A percentile compares a stretch with the other conserved stretches of the same genome.
Conservation (phyloP, 2,329 filamentous ascomycete species). For the Beauveria caledonica region DNA sequence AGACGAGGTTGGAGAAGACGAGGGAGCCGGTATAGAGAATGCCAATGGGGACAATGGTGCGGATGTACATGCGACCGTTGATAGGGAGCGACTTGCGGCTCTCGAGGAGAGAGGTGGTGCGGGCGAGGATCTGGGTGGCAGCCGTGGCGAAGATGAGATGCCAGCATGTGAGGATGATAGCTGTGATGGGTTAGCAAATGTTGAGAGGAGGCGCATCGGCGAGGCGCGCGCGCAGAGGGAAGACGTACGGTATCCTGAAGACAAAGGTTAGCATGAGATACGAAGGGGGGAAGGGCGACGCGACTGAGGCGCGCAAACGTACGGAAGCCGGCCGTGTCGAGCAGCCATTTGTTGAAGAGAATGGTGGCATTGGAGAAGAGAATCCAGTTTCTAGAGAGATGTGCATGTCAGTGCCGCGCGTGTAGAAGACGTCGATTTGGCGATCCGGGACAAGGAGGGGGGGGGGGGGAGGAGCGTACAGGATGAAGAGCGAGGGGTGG, state of each 20-base stretch:
- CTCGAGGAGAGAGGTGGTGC: constrained; percentile 55
- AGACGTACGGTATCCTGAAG: constrained; percentile 27
- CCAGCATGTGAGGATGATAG: constrained; percentile 58
- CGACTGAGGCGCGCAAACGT: constrained; percentile 29
- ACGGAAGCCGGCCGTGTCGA: constrained; percentile 69
- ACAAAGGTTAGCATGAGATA: background rate
- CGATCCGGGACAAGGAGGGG: background rate
- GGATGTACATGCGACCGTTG: constrained; percentile 51
- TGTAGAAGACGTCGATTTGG: background rate
- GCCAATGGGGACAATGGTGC: constrained; percentile 58
- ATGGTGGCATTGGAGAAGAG: constrained; percentile 78
- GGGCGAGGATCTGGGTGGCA: constrained; percentile 58
- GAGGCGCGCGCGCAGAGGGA: background rate
- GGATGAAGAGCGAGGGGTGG: constrained; percentile 27
- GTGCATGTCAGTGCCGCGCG: background rate
- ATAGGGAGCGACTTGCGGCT: constrained; percentile 54
- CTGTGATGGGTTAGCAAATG: constrained; percentile 19
- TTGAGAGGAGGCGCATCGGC: background rate
- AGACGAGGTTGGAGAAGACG: constrained; percentile 59
- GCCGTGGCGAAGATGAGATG: constrained; percentile 58
- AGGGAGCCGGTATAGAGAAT: constrained; percentile 58
- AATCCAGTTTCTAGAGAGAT: constrained; percentile 59
- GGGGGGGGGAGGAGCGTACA: constrained; percentile 16
- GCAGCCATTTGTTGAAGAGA: constrained; percentile 86
- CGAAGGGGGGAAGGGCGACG: constrained; percentile 17